Percentiles rank a stretch among this genome's conserved stretches.
phyloP scores from a whole-genome alignment of 176 grass and related monocot species.

The Areca catechu region DNA sequence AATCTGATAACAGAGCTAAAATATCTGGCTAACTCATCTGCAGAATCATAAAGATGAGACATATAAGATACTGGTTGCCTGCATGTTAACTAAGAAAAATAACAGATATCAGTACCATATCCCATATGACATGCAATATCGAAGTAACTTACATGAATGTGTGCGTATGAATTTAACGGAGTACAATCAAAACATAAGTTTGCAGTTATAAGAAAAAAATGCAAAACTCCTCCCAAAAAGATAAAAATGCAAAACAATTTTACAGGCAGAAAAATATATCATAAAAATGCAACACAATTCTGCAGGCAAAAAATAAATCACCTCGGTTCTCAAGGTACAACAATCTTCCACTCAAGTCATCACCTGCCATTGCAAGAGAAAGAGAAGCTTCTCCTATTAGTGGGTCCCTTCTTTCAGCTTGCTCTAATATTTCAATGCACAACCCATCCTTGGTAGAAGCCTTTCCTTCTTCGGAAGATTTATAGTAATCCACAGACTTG shows the following conservation, averaged over 20 bases:
- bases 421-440: conserved; percentile 76
- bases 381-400: conserved; percentile 63
- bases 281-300: neutral
- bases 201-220: neutral
- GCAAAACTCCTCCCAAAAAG: too few relatives aligned
- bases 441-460: conserved; percentile 43
- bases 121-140: too few relatives aligned
- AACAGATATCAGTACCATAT: too few relatives aligned
- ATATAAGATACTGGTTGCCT: too few relatives aligned
- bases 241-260: neutral
- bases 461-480: conserved; percentile 38
- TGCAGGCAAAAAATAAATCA: conserved; percentile 12
- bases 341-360: conserved; percentile 37
- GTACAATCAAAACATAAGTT: neutral
- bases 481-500: conserved; percentile 36
- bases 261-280: conserved; percentile 1
- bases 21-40: too few relatives aligned
- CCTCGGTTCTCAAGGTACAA: conserved; percentile 91
- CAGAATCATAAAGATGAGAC: too few relatives aligned
- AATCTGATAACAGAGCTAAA: too few relatives aligned
- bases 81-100: too few relatives aligned
- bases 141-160: too few relatives aligned
- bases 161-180: too few relatives aligned
- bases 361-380: conserved; percentile 58
- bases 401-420: conserved; percentile 62